Evolutionary conservation across 495 filamentous ascomycete genomes (phyloP), one percentile per base, ranked within the genome.

Genomic region (Pseudevernia furfuracea): DNA sequence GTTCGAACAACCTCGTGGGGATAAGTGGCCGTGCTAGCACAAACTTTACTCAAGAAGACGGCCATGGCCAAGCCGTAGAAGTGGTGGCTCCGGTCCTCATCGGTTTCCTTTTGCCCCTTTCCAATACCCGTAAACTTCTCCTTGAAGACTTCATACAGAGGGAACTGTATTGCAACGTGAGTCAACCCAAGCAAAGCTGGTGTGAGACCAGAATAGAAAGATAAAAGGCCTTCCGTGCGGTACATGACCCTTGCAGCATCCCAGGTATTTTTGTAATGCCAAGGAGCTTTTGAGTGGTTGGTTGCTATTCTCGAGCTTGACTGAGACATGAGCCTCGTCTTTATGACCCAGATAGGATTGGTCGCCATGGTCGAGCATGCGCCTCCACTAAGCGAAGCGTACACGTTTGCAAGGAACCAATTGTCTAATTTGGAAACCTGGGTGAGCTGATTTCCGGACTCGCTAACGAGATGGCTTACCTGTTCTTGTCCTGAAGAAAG

Each of bases 321-420:
- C 70, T 97, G 93, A 5, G 95, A 94, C 93, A 97, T 97, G 46
- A 99, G 82, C 65, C 94, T 83, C 39, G 94, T 99, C 73, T 99
- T 99, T 76, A 99, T 96, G 36, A 99, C 95, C 94, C 94, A 99
- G 64, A 99, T 99, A 0, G 94, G 94, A 75, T 99, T 99, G n/a
- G 94, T 99, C 62, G 83, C 89, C 66, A 97, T 83, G 5, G 95
- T 97, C 61, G 91, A 96, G 73, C 89, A 96, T 61, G 87, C 90
- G 23, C 94, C 94, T 39, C 91, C 94, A 44, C 89, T 85, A 66
- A 99, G 82, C 30, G 95, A 94, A 34, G 95, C 92, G 75, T 83
- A 82, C 23, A 84, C 79, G 68, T 85, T 81, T 60, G 83, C 80
- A 43, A 87, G 70, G 79, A 83, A 86, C 75, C 82, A 82, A 68